Base-by-base conservation (phyloP, 2,329 filamentous ascomycete species). In the Ceratocystis eucalypticola region DNA sequence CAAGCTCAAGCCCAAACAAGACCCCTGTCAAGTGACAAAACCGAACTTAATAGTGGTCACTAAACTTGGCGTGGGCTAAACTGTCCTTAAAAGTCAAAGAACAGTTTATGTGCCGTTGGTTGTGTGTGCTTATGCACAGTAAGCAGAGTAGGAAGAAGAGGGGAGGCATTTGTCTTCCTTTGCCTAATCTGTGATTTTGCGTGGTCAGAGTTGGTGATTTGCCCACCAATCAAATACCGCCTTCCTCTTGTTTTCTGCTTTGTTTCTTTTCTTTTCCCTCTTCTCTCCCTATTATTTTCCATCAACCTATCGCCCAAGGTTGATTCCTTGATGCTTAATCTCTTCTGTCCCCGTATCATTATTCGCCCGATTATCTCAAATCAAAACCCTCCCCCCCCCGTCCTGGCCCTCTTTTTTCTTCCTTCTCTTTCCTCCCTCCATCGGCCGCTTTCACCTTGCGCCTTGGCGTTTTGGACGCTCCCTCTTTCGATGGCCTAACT, bases 11-110 rank as follows among this genome's bases (percentile, higher is more conserved):
- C 53, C 22, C 12, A 57, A 7, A 15, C 37, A 53, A 8, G 1
- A 57, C 28, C 53, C 55, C 25, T 59, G 55, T 37, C 55, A 37
- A n/a, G 15, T 59, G 55, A 59, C 55, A 59, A 30, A 59, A 30
- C 12, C 17, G 17, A 59, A 20, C 30, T 59, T 37, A 15, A 12
- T 41, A 41, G 37, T 41, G 55, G 28, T n/a, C 55, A 37, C 28
- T 59, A 37, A 20, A 59, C 28, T 37, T 59, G 55, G 55, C 25
- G 25, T 17, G 17, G 12, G 17, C 55, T 3, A 59, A 33, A 37
- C 55, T n/a, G 25, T 41, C 37, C 37, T 41, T 15, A 2, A 41
- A 41, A 41, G 15, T 22, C 22, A 53, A n/a, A 7, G 48, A 53
- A 22, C 48, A 22, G 46, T 48, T 48, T 20, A 22, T 48, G 46